Conservation (phyloP, 345 rosid genomes). For the Syzygium oleosum region DNA sequence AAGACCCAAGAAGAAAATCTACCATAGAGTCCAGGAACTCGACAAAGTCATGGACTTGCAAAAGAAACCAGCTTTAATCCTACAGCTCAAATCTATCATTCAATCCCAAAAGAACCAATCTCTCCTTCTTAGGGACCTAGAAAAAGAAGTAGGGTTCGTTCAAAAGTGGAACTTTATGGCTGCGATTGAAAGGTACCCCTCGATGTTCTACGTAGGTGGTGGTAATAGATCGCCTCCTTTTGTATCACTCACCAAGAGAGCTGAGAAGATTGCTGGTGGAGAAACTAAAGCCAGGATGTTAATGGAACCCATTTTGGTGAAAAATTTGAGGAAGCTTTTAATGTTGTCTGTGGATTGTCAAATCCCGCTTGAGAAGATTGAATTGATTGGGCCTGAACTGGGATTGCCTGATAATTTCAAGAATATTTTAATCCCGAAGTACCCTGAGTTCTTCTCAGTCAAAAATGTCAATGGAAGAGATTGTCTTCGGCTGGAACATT, state of each 20-base stretch:
- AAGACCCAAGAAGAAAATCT: conserved; percentile 82
- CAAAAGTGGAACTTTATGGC: conserved; percentile 88
- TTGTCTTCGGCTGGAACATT: conserved; percentile 63
- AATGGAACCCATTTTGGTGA: conserved; percentile 77
- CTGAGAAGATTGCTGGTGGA: conserved; percentile 44
- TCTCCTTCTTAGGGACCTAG: conserved; percentile 80
- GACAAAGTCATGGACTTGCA: conserved; percentile 77
- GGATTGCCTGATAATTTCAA: conserved; percentile 76
- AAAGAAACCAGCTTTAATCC: conserved; percentile 65
- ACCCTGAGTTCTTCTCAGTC: conserved; percentile 57
- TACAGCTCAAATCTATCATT: conserved; percentile 63
- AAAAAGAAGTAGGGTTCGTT: conserved; percentile 85
- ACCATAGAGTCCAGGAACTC: conserved; percentile 66
- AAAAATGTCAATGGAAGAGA: conserved; percentile 53
- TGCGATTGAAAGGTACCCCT: conserved; percentile 68
- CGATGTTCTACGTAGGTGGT: conserved; percentile 64
- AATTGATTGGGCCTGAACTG: conserved; percentile 52
- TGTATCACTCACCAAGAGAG: conserved; percentile 58
- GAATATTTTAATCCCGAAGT: conserved; percentile 54
- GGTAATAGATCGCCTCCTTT: conserved; percentile 40
- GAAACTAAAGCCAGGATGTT: conserved; percentile 39
- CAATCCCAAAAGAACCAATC: conserved; percentile 50
- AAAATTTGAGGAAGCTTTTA: conserved; percentile 69
- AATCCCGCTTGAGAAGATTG: conserved; percentile 67
- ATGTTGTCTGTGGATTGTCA: conserved; percentile 84